These are phyloP conservation scores for Pseudogymnoascus sp. DNA, from an alignment of 2,329 filamentous ascomycete genomes.

Conservation along the genomic window DNA sequence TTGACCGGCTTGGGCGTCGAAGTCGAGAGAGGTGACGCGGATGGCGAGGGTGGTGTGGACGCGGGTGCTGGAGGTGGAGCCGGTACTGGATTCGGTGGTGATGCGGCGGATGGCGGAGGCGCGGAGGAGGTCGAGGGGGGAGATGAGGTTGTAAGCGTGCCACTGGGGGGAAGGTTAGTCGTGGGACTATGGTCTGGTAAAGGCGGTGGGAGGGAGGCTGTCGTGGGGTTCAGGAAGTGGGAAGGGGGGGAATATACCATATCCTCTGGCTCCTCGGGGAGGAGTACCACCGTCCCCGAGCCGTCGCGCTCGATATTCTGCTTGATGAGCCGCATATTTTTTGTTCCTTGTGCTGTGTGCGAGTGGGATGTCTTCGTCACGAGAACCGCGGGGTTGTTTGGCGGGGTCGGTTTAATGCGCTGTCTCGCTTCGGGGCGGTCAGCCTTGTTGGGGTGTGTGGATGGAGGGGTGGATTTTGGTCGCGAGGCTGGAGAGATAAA, in stretches of 20 bases:
- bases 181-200: constrained; percentile 11
- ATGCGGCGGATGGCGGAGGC: constrained; percentile 60
- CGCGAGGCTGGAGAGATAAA: neutral
- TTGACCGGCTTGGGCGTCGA: constrained; percentile 58
- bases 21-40: constrained; percentile 56
- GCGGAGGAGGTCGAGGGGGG: constrained; percentile 53
- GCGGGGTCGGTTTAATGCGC: neutral
- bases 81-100: constrained; percentile 47
- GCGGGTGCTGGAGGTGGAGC: constrained; percentile 52
- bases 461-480: neutral
- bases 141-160: constrained; percentile 68
- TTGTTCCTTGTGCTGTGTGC: neutral
- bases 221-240: constrained; percentile 3
- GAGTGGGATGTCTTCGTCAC: neutral
- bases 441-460: neutral
- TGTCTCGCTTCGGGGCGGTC: neutral
- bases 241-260: constrained; percentile 43
- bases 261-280: constrained; percentile 66
- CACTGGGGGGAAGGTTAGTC: constrained; percentile 39
- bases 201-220: neutral
- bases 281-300: constrained; percentile 55
- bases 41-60: constrained; percentile 58
- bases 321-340: constrained; percentile 56
- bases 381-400: neutral
- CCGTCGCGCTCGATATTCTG: constrained; percentile 58